phyloP scores from a whole-genome alignment of 1,284 basidiomycete species.

The Leccinum laetum region DNA sequence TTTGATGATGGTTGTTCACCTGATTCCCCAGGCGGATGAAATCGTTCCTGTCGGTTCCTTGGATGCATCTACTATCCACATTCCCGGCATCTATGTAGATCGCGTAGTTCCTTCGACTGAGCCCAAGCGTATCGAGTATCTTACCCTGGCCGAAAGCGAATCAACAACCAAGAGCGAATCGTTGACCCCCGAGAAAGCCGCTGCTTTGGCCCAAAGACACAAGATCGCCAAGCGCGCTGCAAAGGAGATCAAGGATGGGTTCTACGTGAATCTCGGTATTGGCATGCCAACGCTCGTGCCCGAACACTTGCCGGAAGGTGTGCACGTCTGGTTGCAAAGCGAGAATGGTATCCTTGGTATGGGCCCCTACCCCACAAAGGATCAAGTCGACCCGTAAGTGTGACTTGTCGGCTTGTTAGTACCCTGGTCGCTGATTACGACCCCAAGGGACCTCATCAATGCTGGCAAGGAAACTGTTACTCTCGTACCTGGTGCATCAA shows the following conservation, averaged over 20 bases:
- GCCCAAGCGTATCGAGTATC: conserved; percentile 81
- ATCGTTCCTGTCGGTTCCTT: conserved; percentile 89
- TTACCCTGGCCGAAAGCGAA: conserved; percentile 56
- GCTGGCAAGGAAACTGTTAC: conserved; percentile 97
- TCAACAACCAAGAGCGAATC: conserved; percentile 27
- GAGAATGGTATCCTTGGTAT: conserved; percentile 96
- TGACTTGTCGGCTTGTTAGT: background rate
- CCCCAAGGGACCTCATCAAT: conserved; percentile 82
- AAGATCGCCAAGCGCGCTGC: conserved; percentile 28
- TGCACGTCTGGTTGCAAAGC: conserved; percentile 91
- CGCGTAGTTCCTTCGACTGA: conserved; percentile 81
- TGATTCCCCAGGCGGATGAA: conserved; percentile 70
- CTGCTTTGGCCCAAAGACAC: conserved; percentile 45
- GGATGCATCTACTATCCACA: conserved; percentile 82
- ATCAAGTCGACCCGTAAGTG: conserved; percentile 85
- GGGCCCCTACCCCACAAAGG: conserved; percentile 90
- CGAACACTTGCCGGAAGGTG: conserved; percentile 74
- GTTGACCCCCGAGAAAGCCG: conserved; percentile 51
- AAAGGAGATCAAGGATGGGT: conserved; percentile 88
- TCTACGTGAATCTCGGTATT: conserved; percentile 78
- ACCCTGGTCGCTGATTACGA: conserved; percentile 1
- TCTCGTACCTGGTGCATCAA: conserved; percentile 87
- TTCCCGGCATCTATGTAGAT: conserved; percentile 88
- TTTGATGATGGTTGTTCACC: conserved; percentile 3
- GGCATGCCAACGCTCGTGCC: conserved; percentile 97